A percentile compares a stretch with the other conserved stretches of the same genome.
Conservation (phyloP, 495 filamentous ascomycete species). For the Aspergillus kassunensis region DNA sequence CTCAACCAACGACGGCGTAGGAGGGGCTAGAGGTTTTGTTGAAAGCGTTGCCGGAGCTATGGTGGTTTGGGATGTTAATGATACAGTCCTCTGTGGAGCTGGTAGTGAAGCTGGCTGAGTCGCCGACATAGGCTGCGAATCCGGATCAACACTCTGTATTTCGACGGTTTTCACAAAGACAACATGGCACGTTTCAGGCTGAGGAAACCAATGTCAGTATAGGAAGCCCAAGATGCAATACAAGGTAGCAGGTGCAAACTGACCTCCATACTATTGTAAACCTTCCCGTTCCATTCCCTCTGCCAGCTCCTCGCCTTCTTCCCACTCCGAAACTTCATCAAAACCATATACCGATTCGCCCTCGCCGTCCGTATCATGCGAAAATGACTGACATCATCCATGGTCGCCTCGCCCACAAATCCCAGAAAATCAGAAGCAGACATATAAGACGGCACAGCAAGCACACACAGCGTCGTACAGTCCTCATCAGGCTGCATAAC, state of each 20-base stretch:
- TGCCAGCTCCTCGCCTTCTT: conserved; percentile 75
- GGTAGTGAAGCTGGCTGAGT: conserved; percentile 28
- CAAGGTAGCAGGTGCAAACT: conserved; percentile 22
- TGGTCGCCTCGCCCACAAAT: conserved; percentile 85
- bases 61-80: conserved; percentile 42
- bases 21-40: conserved; percentile 83
- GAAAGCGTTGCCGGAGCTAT: conserved; percentile 52
- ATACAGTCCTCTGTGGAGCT: conserved; percentile 32
- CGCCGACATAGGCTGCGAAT: conserved; percentile 19
- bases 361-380: conserved; percentile 88
- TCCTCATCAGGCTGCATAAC: conserved; percentile 48
- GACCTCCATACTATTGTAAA: conserved; percentile 93
- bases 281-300: conserved; percentile 86
- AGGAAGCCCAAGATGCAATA: neutral
- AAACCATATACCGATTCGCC: conserved; percentile 90
- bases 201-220: conserved; percentile 19
- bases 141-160: conserved; percentile 45
- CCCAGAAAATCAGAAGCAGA: conserved; percentile 88
- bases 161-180: conserved; percentile 90
- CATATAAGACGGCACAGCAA: conserved; percentile 91
- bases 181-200: conserved; percentile 96
- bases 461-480: conserved; percentile 87
- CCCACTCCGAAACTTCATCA: conserved; percentile 88
- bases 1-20: conserved; percentile 84
- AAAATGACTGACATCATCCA: conserved; percentile 88